These are phyloP conservation scores for Pestalotiopsis sp. DNA, from an alignment of 2,329 filamentous ascomycete genomes.

Conservation along the genomic window DNA sequence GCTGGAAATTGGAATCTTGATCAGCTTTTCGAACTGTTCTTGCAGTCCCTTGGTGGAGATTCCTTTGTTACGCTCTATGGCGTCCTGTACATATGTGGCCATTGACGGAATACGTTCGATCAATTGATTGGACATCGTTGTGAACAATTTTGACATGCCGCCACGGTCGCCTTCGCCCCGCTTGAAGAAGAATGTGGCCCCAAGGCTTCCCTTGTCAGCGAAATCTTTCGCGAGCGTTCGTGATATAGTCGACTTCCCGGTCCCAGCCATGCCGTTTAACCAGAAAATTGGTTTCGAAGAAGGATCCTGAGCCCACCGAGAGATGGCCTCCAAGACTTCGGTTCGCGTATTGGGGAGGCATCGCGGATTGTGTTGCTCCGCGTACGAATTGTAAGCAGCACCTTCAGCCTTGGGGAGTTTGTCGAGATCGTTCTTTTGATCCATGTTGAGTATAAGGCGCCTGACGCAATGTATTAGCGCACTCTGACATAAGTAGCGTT, in stretches of 20 bases:
- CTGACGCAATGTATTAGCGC: background rate
- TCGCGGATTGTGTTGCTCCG: constrained; percentile 32
- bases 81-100: constrained; percentile 25
- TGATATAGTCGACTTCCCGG: constrained; percentile 42
- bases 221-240: constrained; percentile 30
- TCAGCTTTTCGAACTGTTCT: constrained; percentile 43
- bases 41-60: constrained; percentile 30
- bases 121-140: constrained; percentile 41
- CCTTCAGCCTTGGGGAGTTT: background rate
- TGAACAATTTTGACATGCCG: constrained; percentile 37
- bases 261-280: constrained; percentile 42
- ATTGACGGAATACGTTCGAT: constrained; percentile 28
- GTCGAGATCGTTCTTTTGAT: background rate
- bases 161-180: constrained; percentile 40
- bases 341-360: constrained; percentile 34
- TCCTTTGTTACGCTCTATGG: constrained; percentile 31
- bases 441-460: background rate
- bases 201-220: constrained; percentile 13
- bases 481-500: no score
- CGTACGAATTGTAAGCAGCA: constrained; percentile 13
- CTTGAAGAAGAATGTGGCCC: constrained; percentile 46
- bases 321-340: constrained; percentile 33
- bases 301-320: constrained; percentile 1
- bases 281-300: constrained; percentile 17
- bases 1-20: constrained; percentile 35